Base-by-base conservation (phyloP, 177 flowering plant species). In the Vitis hybrid region DNA sequence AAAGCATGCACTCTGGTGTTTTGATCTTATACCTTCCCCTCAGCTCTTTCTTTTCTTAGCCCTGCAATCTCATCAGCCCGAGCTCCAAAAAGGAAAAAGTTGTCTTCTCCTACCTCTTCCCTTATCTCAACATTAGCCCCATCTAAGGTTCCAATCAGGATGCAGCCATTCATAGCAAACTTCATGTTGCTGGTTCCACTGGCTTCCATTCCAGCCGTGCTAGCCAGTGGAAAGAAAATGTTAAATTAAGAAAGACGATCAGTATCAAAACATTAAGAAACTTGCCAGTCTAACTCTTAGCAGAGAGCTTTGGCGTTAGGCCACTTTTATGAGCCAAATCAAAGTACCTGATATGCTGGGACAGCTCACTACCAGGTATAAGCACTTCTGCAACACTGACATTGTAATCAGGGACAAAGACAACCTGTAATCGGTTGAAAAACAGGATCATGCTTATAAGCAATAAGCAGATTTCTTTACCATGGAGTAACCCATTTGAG, bases 151-250 rank as follows among this genome's bases (percentile, higher is more conserved):
- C 98, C 98, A 79, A 94, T 94, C 73, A 87, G 76, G 60, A 94
- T 65, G 75, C 98, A 91, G 10, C 98, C 98, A 63, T 94, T 94
- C 98, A 94, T 94, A 48, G 95, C 76, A 86, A 94, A 94, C 80
- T 94, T 94, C 98, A 92, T 94, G 81, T 94, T 94, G 81, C 97
- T 94, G 59, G 98, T 94, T 79, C 97, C 98, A 83, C 97, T 92
- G 57, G 98, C 98, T 77, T 94, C 98, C 98, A 94, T 94, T 69
- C 98, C 97, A 74, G 98, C 98, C 77, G 98, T 94, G 74, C 97
- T 92, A 71, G 56, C 2, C 64, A n/a, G 12, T 24, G 18, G 40
- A 76, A 62, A 69, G 62, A 72, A n/a, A 70, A 46, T 35, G 46
- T 35, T 35, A 35, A 35, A 4, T 35, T 35, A 4, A 24, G 6